Evolutionary conservation across 805 yeast genomes (phyloP).

Genomic region (Metschnikowia reukaufii): DNA sequence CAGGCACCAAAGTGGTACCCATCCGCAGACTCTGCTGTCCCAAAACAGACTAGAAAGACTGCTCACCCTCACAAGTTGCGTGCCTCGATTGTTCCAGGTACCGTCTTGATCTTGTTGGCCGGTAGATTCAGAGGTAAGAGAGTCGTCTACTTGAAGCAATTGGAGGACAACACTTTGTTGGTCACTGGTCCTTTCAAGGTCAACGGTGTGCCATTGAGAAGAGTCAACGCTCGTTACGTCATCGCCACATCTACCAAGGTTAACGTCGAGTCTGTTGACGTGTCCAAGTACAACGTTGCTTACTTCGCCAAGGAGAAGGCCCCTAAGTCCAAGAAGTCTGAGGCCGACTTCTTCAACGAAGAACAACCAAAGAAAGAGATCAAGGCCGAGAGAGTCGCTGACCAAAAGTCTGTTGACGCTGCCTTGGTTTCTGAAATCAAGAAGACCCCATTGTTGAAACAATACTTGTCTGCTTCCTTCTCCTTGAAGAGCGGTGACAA

Average conservation of each 20-base stretch:
- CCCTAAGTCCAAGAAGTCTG: constrained; percentile 79
- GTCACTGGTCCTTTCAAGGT: constrained; percentile 99
- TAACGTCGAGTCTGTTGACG: constrained; percentile 74
- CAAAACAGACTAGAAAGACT: constrained; percentile 88
- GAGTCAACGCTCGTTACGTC: constrained; percentile 98
- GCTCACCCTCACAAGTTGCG: constrained; percentile 94
- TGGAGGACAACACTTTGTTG: constrained; percentile 96
- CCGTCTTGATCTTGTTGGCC: constrained; percentile 94
- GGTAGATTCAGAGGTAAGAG: constrained; percentile 99
- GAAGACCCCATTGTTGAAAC: constrained; percentile 95
- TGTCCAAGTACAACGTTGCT: constrained; percentile 86
- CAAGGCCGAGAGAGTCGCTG: constrained; percentile 91
- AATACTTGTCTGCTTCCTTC: constrained; percentile 94
- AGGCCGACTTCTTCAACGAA: constrained; percentile 86
- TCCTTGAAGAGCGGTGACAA: constrained; percentile 97
- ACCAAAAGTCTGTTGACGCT: constrained; percentile 94
- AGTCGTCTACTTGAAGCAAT: constrained; percentile 94
- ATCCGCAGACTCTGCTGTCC: constrained; percentile 85
- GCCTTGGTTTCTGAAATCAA: constrained; percentile 90
- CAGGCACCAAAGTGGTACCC: constrained; percentile 92
- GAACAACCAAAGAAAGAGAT: constrained; percentile 78
- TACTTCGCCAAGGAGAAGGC: constrained; percentile 97
- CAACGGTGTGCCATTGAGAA: constrained; percentile 99
- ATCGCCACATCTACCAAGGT: constrained; percentile 97
- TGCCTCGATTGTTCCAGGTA: constrained; percentile 95